Evolutionary conservation across 768 basidiomycete genomes (phyloP), one percentile per base, ranked within the genome.

Genomic region (Boletus eberwhitei): DNA sequence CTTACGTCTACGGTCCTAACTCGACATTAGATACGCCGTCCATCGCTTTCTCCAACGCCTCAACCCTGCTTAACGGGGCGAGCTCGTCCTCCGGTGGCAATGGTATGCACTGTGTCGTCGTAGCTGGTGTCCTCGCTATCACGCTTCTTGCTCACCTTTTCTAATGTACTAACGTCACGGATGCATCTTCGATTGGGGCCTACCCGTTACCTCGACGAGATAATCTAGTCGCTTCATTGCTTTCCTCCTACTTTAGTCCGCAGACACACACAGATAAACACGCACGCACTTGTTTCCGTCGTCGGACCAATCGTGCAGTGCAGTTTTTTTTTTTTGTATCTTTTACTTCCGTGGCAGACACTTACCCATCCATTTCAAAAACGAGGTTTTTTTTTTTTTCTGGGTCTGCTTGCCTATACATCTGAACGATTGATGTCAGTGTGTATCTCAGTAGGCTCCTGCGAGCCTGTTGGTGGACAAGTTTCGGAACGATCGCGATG

Each of bases 1-100:
- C 84, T 12, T 89, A 90, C 65, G 75, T 83, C 9, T 90, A 89
- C 61, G 77, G 76, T 55, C 24, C 75, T 40, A 87, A 88, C 67
- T 62, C 76, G 8, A 76, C 84, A 8, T 60, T 74, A 26, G 64
- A 79, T 53, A 79, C 75, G 0, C 88, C 88, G 0, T 69, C 72
- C 11, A 74, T 90, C 54, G 63, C 73, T 0, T 81, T 83, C 64
- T 83, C 83, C 54, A 89, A 89, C 62, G 68, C 74, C 43, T 79
- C 82, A 0, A 80, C 79, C 7, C 60, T 84, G 45, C 64, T 86
- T 29, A 80, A 78, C 46, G 79, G 78, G 5, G 62, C 64, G 7
- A 52, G n/a, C 34, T 32, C 59, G 37, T 41, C 58, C 16, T 34
- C 61, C 2, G 42, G 50, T 29, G 22, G 47, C 12, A 50, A 58